Conservation (phyloP, 345 rosid genomes). For the Aquilaria malaccensis region DNA sequence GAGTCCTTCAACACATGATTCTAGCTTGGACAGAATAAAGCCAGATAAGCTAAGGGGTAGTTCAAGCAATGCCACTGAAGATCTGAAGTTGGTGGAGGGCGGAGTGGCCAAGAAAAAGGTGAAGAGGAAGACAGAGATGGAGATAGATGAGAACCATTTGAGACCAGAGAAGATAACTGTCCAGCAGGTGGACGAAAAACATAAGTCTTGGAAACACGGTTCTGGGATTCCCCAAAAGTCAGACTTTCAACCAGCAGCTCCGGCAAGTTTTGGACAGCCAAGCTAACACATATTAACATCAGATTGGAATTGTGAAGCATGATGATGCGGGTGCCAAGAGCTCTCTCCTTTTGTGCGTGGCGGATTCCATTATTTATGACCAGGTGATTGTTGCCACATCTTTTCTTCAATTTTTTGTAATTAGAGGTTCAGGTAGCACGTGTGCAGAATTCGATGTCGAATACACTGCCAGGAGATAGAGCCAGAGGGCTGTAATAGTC, state of each 20-base stretch:
- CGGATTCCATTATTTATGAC: constrained; percentile 20
- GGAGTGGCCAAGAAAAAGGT: constrained; percentile 35
- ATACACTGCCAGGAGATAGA: constrained; percentile 1
- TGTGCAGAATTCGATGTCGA: constrained; percentile 11
- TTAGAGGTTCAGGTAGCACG: constrained; percentile 10
- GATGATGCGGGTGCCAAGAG: constrained; percentile 9
- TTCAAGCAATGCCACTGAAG: constrained; percentile 34
- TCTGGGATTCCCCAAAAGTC: constrained; percentile 24
- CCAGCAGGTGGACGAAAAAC: constrained; percentile 27
- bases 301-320: constrained; percentile 19
- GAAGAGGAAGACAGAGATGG: constrained; percentile 54
- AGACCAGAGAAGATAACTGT: constrained; percentile 23
- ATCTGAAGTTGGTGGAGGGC: constrained; percentile 35
- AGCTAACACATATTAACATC: constrained; percentile 26
- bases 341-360: not conserved
- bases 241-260: constrained; percentile 24
- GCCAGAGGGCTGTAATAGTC: no score
- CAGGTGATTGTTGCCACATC: constrained; percentile 15
- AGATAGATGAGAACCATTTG: constrained; percentile 31
- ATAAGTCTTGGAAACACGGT: constrained; percentile 26
- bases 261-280: constrained; percentile 36
- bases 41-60: constrained; percentile 47
- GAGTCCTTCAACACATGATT: constrained; percentile 28
- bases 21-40: constrained; percentile 39
- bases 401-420: constrained; percentile 27